phyloP scores from a whole-genome alignment of 305 asterid species.

The Nicotiana rustica region DNA sequence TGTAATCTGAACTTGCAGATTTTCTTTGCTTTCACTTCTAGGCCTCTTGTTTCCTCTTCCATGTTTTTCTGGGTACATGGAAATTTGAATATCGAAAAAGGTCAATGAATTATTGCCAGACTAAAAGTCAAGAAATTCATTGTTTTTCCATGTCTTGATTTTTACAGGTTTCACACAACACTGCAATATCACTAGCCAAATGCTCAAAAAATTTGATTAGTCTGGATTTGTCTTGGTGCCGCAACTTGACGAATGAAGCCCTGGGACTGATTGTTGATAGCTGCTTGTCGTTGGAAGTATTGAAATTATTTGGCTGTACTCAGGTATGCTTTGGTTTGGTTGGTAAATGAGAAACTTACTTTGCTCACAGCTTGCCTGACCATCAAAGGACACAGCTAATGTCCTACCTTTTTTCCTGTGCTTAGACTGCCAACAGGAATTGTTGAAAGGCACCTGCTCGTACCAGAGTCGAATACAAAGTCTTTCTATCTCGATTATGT shows the following conservation, averaged over 20 bases:
- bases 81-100: neutral
- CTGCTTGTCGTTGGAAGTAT: slow-evolving; percentile 67
- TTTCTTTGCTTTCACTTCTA: slow-evolving; percentile 7
- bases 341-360: neutral
- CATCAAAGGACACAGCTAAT: neutral
- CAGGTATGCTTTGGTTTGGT: slow-evolving; percentile 59
- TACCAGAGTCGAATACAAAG: neutral
- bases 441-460: slow-evolving; percentile 4
- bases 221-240: slow-evolving; percentile 92
- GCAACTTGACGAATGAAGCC: slow-evolving; percentile 79
- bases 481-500: slow-evolving; percentile 13
- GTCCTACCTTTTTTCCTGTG: neutral
- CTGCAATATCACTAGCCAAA: slow-evolving; percentile 78
- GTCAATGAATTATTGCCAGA: slow-evolving; percentile 8
- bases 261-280: slow-evolving; percentile 87
- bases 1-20: neutral
- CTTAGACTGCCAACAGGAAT: neutral
- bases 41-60: neutral
- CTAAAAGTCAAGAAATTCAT: neutral
- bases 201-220: slow-evolving; percentile 61
- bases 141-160: slow-evolving; percentile 11
- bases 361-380: slow-evolving; percentile 17
- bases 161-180: slow-evolving; percentile 74
- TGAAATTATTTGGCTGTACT: slow-evolving; percentile 85
- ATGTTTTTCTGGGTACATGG: neutral